Percentiles rank a stretch among this genome's conserved stretches.
phyloP scores from a whole-genome alignment of 139 green algal species.

The Chlorella sorokiniana region DNA sequence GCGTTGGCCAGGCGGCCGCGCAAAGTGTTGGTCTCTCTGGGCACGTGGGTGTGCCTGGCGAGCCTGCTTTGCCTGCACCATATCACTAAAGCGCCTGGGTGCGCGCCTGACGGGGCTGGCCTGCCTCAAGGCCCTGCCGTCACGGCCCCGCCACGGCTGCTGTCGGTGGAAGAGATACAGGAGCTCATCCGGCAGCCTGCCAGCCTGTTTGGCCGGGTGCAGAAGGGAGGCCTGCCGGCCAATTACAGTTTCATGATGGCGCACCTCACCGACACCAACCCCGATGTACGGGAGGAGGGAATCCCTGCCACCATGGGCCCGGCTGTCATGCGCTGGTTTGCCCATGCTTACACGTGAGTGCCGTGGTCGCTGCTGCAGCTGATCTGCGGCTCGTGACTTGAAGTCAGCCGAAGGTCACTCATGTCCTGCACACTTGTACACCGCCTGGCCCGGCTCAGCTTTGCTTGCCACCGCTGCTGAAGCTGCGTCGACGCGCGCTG shows the following conservation, averaged over 20 bases:
- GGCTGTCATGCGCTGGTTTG: constrained; percentile 20
- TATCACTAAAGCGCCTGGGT: background rate
- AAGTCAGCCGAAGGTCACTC: too few relatives aligned
- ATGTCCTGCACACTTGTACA: too few relatives aligned
- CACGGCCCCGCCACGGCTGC: background rate
- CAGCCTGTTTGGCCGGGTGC: constrained; percentile 5
- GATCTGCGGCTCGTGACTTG: background rate
- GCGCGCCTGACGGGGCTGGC: background rate
- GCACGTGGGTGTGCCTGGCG: constrained; percentile 7
- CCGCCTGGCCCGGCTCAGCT: too few relatives aligned
- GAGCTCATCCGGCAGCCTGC: constrained; percentile 5
- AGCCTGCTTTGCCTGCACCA: constrained; percentile 12
- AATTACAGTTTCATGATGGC: constrained; percentile 18
- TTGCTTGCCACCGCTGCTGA: too few relatives aligned
- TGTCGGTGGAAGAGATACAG: background rate
- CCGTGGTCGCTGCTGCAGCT: background rate
- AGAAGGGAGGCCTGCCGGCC: constrained; percentile 25
- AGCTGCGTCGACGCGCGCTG: too few relatives aligned
- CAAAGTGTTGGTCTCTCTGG: background rate
- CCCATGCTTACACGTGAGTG: constrained; percentile 14
- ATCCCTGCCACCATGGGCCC: constrained; percentile 19
- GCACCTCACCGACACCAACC: constrained; percentile 23
- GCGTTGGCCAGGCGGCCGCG: background rate
- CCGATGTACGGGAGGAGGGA: constrained; percentile 8
- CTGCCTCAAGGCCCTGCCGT: background rate